Evolutionary conservation across 768 basidiomycete genomes (phyloP).

Genomic region (Agrocybe pediades): DNA sequence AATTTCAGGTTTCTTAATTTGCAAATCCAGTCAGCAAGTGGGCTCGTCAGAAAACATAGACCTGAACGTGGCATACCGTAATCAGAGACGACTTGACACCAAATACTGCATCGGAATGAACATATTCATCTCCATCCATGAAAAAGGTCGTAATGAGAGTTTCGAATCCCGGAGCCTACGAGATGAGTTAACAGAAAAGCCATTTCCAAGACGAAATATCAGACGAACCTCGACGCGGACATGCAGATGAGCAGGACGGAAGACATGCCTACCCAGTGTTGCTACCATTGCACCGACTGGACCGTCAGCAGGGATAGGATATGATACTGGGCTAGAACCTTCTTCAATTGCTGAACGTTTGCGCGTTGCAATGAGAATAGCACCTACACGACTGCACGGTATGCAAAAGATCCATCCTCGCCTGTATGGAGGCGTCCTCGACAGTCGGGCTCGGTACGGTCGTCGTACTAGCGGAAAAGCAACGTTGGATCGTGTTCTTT

Average conservation of each 20-base stretch:
- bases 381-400: constrained; percentile 66
- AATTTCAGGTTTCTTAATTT: constrained; percentile 29
- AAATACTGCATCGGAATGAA: constrained; percentile 77
- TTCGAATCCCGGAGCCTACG: constrained; percentile 68
- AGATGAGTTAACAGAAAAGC: neutral
- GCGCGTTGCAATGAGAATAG: neutral
- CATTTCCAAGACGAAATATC: neutral
- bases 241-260: constrained; percentile 82
- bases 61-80: constrained; percentile 68
- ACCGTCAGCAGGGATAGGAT: constrained; percentile 80
- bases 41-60: neutral
- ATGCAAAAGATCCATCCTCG: constrained; percentile 66
- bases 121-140: constrained; percentile 66
- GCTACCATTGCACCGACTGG: constrained; percentile 68
- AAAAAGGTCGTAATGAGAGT: constrained; percentile 76
- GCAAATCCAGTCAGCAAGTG: neutral
- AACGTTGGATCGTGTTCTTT: neutral
- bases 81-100: constrained; percentile 81
- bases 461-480: constrained; percentile 36
- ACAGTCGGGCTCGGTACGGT: constrained; percentile 66
- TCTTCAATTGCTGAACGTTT: neutral
- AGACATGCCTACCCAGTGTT: constrained; percentile 65
- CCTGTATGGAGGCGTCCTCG: constrained; percentile 63
- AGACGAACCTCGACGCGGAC: constrained; percentile 62
- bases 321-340: constrained; percentile 48